Evolutionary conservation across 2,329 filamentous ascomycete species (phyloP).

Genomic region (Colletotrichum nymphaeae): DNA sequence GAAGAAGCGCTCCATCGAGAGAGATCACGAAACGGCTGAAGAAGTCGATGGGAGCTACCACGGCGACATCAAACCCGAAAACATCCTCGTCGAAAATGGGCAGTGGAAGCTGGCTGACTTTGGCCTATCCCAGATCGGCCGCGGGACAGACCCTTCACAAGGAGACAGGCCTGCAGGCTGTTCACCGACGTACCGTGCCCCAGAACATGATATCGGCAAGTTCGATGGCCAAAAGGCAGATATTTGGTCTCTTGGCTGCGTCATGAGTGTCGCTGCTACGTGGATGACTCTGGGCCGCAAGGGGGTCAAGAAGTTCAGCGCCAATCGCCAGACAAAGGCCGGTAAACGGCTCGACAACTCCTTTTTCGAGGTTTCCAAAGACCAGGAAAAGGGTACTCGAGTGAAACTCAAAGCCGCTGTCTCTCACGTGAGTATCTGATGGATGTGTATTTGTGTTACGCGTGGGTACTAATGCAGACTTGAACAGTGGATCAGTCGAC

Average conservation of each 20-base stretch:
- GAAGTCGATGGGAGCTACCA: background rate
- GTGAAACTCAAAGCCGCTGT: background rate
- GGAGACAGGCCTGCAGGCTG: background rate
- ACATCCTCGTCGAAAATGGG: conserved; percentile 1
- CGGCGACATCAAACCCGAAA: conserved; percentile 11
- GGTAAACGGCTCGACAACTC: background rate
- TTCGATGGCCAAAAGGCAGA: conserved; percentile 14
- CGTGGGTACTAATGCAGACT: background rate
- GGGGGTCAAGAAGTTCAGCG: background rate
- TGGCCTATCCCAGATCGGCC: conserved; percentile 1
- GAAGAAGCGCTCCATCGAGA: background rate
- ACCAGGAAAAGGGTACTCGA: background rate
- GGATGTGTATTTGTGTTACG: background rate
- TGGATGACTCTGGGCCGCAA: conserved; percentile 10
- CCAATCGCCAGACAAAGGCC: background rate
- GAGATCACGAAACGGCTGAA: background rate
- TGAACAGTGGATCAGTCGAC: conserved; percentile 5
- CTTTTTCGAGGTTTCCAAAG: background rate
- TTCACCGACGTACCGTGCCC: conserved; percentile 19
- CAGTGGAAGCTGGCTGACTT: conserved; percentile 1
- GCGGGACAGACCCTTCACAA: background rate
- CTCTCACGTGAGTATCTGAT: background rate
- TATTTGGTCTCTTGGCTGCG: conserved; percentile 10
- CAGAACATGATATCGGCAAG: background rate
- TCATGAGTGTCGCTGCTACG: conserved; percentile 17